phyloP scores from a whole-genome alignment of 805 yeast genomes.

The Metschnikowia baotianmanensis region DNA sequence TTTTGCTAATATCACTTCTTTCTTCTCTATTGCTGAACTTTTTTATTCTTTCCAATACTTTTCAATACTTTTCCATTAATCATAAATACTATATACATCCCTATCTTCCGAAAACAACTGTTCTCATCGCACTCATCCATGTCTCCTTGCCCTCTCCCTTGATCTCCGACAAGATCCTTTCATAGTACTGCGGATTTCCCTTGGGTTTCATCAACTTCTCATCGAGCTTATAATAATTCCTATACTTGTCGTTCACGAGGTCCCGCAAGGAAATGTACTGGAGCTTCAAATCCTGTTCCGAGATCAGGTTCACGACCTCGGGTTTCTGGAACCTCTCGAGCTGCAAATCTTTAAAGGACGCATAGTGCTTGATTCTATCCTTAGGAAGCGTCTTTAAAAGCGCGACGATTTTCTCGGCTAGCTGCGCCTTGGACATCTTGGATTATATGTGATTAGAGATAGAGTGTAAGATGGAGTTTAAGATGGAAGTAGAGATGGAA shows the following conservation, averaged over 20 bases:
- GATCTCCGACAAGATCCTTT: slow-evolving; percentile 65
- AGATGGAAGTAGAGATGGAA: no score
- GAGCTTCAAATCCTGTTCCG: slow-evolving; percentile 52
- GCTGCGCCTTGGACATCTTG: slow-evolving; percentile 36
- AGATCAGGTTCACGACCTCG: slow-evolving; percentile 35
- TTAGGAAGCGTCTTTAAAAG: slow-evolving; percentile 63
- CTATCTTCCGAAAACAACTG: slow-evolving; percentile 73
- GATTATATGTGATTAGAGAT: background rate
- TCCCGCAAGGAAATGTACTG: slow-evolving; percentile 60
- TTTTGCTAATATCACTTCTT: no score
- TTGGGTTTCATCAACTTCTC: slow-evolving; percentile 73
- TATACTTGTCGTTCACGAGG: slow-evolving; percentile 59
- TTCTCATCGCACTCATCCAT: slow-evolving; percentile 61
- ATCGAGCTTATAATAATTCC: slow-evolving; percentile 59
- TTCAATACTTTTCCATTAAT: background rate
- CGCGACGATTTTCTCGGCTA: slow-evolving; percentile 56
- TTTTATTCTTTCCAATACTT: no score
- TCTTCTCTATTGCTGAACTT: no score
- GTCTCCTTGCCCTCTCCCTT: slow-evolving; percentile 70
- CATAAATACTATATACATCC: background rate
- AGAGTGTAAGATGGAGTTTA: background rate
- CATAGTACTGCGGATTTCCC: slow-evolving; percentile 80
- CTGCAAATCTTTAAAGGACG: slow-evolving; percentile 69
- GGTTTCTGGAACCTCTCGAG: slow-evolving; percentile 40
- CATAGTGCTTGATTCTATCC: slow-evolving; percentile 65